These are phyloP conservation scores for Luzula sylvatica DNA, from an alignment of 176 grass and related monocot genomes.

Conservation along the genomic window DNA sequence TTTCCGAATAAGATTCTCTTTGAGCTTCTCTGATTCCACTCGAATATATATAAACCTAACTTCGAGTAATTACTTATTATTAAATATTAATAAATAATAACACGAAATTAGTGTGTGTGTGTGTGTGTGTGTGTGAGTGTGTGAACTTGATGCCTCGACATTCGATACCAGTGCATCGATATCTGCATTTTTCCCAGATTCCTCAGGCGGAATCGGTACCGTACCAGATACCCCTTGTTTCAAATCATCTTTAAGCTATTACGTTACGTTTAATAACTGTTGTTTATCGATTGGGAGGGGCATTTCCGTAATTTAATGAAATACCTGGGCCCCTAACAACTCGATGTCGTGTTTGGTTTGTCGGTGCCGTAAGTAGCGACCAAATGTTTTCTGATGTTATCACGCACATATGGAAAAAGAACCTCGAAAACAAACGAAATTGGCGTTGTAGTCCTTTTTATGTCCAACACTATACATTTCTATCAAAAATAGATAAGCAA, in stretches of 20 bases:
- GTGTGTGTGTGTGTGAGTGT: too few species aligned
- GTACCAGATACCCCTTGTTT: constrained; percentile 37
- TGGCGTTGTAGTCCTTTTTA: constrained; percentile 78
- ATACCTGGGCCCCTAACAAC: constrained; percentile 48
- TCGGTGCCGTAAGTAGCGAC: constrained; percentile 39
- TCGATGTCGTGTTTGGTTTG: constrained; percentile 54
- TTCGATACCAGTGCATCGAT: constrained; percentile 53
- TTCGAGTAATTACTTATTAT: not conserved
- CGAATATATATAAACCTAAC: constrained; percentile 84
- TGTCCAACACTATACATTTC: constrained; percentile 74
- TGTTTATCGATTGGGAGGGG: too few species aligned
- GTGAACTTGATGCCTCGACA: constrained; percentile 52
- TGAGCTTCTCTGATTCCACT: constrained; percentile 96
- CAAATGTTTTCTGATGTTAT: constrained; percentile 64
- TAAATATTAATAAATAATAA: not conserved
- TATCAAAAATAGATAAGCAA: constrained; percentile 20
- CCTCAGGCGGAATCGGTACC: constrained; percentile 37
- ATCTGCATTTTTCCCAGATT: constrained; percentile 31
- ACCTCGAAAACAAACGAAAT: constrained; percentile 80
- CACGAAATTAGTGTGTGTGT: too few species aligned
- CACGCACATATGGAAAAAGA: constrained; percentile 84
- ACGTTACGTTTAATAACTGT: not conserved
- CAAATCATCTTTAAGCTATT: constrained; percentile 53
- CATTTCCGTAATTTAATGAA: too few species aligned
- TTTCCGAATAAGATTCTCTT: constrained; percentile 78